Conservation (phyloP, 139 green algal genomes). For the Micractinium conductrix region DNA sequence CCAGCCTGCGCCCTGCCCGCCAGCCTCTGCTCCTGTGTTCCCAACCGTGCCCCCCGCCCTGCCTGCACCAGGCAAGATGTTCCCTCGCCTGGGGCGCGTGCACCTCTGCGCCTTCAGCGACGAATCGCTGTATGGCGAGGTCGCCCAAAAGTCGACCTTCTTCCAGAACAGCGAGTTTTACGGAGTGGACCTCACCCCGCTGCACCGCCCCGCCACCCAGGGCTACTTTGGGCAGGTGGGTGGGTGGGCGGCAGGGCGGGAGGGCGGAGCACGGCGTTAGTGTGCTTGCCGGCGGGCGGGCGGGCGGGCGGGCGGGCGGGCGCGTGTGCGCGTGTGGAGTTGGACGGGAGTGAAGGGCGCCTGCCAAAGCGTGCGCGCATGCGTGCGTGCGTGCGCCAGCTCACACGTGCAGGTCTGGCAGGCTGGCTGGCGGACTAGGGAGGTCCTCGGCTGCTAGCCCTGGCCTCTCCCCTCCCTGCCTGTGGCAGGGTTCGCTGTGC, state of each 20-base stretch:
- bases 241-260: too few relatives aligned
- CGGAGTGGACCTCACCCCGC: constrained; percentile 82
- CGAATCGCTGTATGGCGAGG: constrained; percentile 79
- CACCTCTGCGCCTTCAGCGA: constrained; percentile 88
- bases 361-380: too few relatives aligned
- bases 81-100: constrained; percentile 85
- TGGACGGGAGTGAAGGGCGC: too few relatives aligned
- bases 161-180: constrained; percentile 87
- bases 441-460: too few relatives aligned
- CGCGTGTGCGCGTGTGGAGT: too few relatives aligned
- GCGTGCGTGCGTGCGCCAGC: too few relatives aligned
- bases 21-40: not conserved
- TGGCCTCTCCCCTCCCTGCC: too few relatives aligned
- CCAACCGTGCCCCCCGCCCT: not conserved
- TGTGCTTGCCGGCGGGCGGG: too few relatives aligned
- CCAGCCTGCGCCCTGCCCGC: not conserved
- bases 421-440: too few relatives aligned
- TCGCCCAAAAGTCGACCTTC: constrained; percentile 76
- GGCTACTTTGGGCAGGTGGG: constrained; percentile 60
- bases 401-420: too few relatives aligned
- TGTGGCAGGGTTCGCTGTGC: too few relatives aligned
- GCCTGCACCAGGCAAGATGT: constrained; percentile 82
- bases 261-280: not conserved
- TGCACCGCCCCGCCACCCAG: constrained; percentile 68
- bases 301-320: too few relatives aligned